Conservation (phyloP, 1,139 yeast species). For the Torulaspora globosa region DNA sequence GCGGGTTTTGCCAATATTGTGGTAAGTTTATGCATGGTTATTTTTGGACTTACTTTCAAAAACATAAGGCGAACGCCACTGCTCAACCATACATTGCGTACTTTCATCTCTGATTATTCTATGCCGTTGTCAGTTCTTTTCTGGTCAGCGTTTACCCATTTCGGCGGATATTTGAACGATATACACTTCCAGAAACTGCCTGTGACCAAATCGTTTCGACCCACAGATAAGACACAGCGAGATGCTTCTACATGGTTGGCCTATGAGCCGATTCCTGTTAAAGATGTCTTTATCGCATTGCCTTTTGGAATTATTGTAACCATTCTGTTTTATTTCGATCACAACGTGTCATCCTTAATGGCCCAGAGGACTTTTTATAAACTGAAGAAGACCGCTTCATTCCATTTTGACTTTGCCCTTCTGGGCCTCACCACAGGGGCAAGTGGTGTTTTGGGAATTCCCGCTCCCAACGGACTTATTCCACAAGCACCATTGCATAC, state of each 20-base stretch:
- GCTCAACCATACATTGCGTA: slow-evolving; percentile 56
- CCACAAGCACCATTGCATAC: slow-evolving; percentile 98
- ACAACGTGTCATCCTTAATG: slow-evolving; percentile 88
- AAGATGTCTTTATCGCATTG: slow-evolving; percentile 78
- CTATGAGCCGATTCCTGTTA: slow-evolving; percentile 64
- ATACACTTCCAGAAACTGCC: slow-evolving; percentile 60
- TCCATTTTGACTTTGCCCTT: slow-evolving; percentile 88
- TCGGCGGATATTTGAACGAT: slow-evolving; percentile 66
- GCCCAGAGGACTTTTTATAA: slow-evolving; percentile 84
- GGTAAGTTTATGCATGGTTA: slow-evolving; percentile 65
- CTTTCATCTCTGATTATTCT: slow-evolving; percentile 78
- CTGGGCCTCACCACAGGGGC: slow-evolving; percentile 84
- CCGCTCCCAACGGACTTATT: slow-evolving; percentile 92
- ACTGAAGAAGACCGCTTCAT: slow-evolving; percentile 76
- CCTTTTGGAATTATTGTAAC: slow-evolving; percentile 90
- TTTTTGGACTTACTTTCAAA: slow-evolving; percentile 66
- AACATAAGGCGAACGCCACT: slow-evolving; percentile 59
- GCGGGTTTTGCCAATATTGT: slow-evolving; percentile 75
- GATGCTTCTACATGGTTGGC: slow-evolving; percentile 40
- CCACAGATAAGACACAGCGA: slow-evolving; percentile 49
- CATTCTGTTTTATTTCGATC: slow-evolving; percentile 85
- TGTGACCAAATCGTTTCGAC: slow-evolving; percentile 67
- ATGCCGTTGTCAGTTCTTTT: slow-evolving; percentile 79
- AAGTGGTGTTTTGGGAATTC: slow-evolving; percentile 82
- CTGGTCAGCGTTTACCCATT: slow-evolving; percentile 87